Evolutionary conservation across 2,329 filamentous ascomycete species (phyloP).

Genomic region (Fusarium ramigenum): DNA sequence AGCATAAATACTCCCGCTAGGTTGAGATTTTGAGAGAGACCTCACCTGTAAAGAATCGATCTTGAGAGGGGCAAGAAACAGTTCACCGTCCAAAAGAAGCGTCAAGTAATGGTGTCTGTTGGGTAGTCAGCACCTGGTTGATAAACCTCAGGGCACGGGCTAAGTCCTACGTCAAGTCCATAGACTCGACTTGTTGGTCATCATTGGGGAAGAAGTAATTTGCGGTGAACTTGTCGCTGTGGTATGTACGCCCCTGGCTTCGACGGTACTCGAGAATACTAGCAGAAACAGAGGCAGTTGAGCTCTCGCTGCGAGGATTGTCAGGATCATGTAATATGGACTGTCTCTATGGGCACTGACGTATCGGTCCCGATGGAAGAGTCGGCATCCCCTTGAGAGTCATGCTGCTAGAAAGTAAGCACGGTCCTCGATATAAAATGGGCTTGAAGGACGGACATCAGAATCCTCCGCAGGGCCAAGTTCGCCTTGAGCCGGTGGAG

Average conservation of each 20-base stretch:
- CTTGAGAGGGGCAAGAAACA: background rate
- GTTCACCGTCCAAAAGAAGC: background rate
- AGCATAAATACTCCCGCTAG: fast-evolving
- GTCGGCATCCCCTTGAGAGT: background rate
- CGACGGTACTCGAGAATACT: background rate
- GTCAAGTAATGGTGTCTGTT: background rate
- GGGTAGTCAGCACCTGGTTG: fast-evolving
- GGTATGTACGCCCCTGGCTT: background rate
- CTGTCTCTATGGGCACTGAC: background rate
- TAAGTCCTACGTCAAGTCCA: background rate
- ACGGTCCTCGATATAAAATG: fast-evolving
- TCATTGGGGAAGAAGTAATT: constrained; percentile 4
- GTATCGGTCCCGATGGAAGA: background rate
- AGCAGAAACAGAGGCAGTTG: background rate
- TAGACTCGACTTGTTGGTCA: background rate
- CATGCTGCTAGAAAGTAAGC: background rate
- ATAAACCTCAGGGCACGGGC: fast-evolving
- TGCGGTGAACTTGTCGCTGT: background rate
- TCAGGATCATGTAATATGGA: fast-evolving
- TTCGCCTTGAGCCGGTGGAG: fast-evolving
- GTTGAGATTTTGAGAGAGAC: fast-evolving
- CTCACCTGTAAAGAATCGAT: background rate
- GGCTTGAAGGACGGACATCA: fast-evolving
- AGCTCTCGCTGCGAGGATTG: background rate
- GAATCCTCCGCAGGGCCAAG: background rate